phyloP scores from a whole-genome alignment of 768 basidiomycete genomes.

The Amanita subjunquillea region DNA sequence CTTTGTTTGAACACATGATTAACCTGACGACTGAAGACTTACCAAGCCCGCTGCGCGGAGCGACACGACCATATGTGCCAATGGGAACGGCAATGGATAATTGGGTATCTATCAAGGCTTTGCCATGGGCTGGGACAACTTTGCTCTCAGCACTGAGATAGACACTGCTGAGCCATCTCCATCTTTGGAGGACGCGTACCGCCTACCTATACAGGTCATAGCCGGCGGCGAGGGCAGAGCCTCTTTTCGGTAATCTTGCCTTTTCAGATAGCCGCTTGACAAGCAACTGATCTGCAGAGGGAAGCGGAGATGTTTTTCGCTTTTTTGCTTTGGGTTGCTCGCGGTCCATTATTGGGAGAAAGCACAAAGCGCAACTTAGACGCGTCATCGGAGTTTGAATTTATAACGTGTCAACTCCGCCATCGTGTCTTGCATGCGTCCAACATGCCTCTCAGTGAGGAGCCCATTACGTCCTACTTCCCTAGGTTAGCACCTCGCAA shows the following conservation, averaged over 20 bases:
- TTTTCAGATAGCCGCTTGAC: conserved; percentile 80
- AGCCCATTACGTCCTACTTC: conserved; percentile 9
- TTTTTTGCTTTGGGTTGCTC: conserved; percentile 39
- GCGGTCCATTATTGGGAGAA: conserved; percentile 8
- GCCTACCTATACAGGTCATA: conserved; percentile 91
- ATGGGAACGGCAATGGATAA: conserved; percentile 88
- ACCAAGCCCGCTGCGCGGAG: conserved; percentile 94
- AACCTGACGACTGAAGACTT: conserved; percentile 15
- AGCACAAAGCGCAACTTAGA: conserved; percentile 2
- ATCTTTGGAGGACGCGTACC: conserved; percentile 5
- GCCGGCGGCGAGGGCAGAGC: conserved; percentile 80
- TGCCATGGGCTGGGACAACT: conserved; percentile 78
- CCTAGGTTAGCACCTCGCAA: background rate
- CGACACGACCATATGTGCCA: conserved; percentile 94
- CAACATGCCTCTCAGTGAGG: conserved; percentile 5
- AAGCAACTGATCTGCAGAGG: conserved; percentile 46
- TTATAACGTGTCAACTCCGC: conserved; percentile 23
- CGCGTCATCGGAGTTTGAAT: conserved; percentile 27
- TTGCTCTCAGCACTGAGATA: conserved; percentile 70
- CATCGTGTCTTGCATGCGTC: background rate
- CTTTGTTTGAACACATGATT: background rate
- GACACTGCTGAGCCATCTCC: conserved; percentile 1
- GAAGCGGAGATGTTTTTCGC: conserved; percentile 43
- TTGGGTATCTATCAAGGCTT: conserved; percentile 86
- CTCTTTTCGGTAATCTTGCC: conserved; percentile 79